Evolutionary conservation across 139 green algal species (phyloP).

Genomic region (Gonium pectorale): DNA sequence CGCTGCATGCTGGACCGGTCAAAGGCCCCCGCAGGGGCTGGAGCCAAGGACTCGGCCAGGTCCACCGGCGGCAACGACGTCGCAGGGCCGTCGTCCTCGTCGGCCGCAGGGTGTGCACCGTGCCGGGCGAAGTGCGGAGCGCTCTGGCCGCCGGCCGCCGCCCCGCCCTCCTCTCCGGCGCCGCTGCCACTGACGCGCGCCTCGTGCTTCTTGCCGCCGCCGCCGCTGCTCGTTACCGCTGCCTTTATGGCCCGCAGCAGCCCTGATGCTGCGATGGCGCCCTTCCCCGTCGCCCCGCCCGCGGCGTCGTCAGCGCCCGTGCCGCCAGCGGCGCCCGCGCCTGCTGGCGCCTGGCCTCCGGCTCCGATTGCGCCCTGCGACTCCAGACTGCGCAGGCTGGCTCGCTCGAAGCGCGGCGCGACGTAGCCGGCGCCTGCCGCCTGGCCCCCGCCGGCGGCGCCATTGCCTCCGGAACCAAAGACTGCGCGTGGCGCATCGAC

Average conservation of each 20-base stretch:
- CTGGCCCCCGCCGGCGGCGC: background rate
- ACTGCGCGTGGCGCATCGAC: background rate
- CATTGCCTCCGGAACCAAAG: background rate
- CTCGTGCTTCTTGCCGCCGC: background rate
- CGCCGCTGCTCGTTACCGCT: background rate
- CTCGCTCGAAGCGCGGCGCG: slow-evolving; percentile 4
- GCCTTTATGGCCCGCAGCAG: background rate
- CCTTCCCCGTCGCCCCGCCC: background rate
- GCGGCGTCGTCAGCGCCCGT: background rate
- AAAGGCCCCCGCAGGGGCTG: background rate
- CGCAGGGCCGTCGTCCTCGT: background rate
- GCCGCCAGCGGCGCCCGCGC: background rate
- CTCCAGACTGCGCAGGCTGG: slow-evolving; percentile 13
- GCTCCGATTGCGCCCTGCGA: too few relatives aligned
- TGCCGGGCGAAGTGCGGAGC: background rate
- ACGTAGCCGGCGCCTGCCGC: background rate
- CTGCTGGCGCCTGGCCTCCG: background rate
- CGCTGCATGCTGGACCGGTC: slow-evolving; percentile 6
- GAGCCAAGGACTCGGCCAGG: background rate
- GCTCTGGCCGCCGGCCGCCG: background rate
- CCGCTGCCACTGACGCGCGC: background rate
- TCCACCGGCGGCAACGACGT: background rate
- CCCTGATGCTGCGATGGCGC: background rate
- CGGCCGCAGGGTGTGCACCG: too few relatives aligned
- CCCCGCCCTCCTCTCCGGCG: background rate